Conservation (phyloP, 192 early-diverging fungal species). For the Backusella tarrabulga region DNA sequence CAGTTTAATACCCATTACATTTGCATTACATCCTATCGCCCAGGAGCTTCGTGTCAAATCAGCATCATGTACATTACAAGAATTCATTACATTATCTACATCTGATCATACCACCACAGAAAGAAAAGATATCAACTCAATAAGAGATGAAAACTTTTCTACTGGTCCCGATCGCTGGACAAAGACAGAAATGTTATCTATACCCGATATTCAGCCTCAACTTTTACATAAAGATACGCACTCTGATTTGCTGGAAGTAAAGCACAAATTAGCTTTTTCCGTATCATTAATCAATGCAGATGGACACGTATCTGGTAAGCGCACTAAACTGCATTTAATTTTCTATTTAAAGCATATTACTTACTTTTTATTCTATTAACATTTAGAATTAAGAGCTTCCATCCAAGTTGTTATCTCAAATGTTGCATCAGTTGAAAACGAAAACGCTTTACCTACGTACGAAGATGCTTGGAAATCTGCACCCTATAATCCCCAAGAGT, state of each 20-base stretch:
- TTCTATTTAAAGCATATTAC: background rate
- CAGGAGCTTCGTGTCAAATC: slow-evolving; percentile 46
- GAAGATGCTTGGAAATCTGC: slow-evolving; percentile 34
- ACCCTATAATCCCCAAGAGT: slow-evolving; percentile 28
- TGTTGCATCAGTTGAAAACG: slow-evolving; percentile 17
- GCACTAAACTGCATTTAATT: background rate
- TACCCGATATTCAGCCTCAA: slow-evolving; percentile 16
- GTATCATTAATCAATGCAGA: slow-evolving; percentile 32
- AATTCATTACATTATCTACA: slow-evolving; percentile 48
- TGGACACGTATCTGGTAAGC: slow-evolving; percentile 38
- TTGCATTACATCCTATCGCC: slow-evolving; percentile 49
- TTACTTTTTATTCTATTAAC: background rate
- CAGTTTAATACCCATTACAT: slow-evolving; percentile 48
- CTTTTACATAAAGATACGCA: slow-evolving; percentile 26
- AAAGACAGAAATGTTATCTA: slow-evolving; percentile 6
- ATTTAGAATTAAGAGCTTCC: slow-evolving; percentile 34
- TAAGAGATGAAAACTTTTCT: slow-evolving; percentile 17
- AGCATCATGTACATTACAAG: slow-evolving; percentile 51
- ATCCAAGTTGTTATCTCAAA: slow-evolving; percentile 32
- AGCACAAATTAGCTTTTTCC: slow-evolving; percentile 38
- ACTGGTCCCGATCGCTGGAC: slow-evolving; percentile 15
- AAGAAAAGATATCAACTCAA: slow-evolving; percentile 3
- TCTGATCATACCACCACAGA: slow-evolving; percentile 22
- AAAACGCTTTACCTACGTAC: slow-evolving; percentile 26
- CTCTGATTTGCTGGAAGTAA: slow-evolving; percentile 33